A percentile compares a stretch with the other conserved stretches of the same genome.
phyloP scores from a whole-genome alignment of 75 land plant species.

The Picea sitchensis region DNA sequence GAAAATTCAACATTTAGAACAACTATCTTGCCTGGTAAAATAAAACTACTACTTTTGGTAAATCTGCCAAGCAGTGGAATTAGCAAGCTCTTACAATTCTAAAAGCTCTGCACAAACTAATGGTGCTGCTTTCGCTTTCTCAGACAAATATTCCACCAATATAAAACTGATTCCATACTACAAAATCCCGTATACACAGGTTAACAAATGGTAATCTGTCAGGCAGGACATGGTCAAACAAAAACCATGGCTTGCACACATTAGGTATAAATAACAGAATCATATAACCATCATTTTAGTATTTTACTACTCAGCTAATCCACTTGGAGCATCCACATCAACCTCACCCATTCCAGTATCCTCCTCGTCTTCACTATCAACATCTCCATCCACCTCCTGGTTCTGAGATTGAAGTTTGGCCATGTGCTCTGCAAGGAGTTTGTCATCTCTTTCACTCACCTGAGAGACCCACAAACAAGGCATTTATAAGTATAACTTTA shows the following conservation, averaged over 20 bases:
- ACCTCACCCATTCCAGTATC: conserved; percentile 95
- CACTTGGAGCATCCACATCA: conserved; percentile 62
- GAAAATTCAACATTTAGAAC: neutral
- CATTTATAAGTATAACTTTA: neutral
- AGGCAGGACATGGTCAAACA: neutral
- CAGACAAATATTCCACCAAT: neutral
- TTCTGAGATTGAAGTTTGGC: conserved; percentile 57
- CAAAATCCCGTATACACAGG: neutral
- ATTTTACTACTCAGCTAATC: conserved; percentile 25
- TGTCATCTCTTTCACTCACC: conserved; percentile 98
- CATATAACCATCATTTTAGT: conserved; percentile 4
- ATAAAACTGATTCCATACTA: neutral
- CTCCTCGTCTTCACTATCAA: conserved; percentile 86
- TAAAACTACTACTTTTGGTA: neutral
- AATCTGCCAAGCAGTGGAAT: neutral
- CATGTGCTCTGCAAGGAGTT: conserved; percentile 80
- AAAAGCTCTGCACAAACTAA: neutral
- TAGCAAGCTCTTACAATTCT: neutral
- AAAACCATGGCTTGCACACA: neutral
- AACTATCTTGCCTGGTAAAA: neutral
- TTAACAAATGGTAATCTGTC: neutral
- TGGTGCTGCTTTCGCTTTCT: neutral
- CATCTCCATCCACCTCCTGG: conserved; percentile 84
- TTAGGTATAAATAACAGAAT: neutral
- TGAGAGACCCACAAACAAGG: conserved; percentile 16